Percentiles rank a stretch among this genome's conserved stretches.
Conservation (phyloP, 78 protist species). For the Emiliania huxleyi region DNA sequence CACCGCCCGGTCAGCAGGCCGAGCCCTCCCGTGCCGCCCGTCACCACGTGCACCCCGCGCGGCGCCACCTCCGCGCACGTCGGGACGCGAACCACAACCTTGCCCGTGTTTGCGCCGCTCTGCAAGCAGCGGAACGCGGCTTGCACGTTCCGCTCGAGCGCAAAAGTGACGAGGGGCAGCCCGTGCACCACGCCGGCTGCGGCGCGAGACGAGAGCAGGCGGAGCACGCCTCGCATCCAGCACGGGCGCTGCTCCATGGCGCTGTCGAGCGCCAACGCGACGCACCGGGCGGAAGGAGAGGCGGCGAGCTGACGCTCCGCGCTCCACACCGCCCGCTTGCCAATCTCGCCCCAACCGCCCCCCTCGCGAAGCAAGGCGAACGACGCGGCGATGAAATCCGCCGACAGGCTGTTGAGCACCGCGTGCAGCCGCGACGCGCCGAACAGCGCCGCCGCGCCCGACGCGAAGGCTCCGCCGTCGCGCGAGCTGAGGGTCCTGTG, state of each 20-base stretch:
- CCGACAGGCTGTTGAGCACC: constrained; percentile 28
- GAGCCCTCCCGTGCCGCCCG: constrained; percentile 40
- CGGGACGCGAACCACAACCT: neutral
- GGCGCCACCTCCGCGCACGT: neutral
- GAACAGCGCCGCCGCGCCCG: neutral
- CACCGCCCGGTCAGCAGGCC: neutral
- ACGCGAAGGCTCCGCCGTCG: neutral
- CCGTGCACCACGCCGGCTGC: neutral
- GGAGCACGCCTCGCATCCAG: neutral
- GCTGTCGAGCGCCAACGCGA: neutral
- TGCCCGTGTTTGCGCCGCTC: neutral
- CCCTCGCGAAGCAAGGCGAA: neutral
- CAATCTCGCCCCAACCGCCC: constrained; percentile 9
- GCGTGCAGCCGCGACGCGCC: neutral
- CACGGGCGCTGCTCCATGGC: neutral
- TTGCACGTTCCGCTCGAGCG: neutral
- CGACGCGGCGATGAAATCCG: neutral
- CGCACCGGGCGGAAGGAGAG: neutral
- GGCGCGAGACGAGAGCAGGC: neutral
- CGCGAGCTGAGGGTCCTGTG: neutral
- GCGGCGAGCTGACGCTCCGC: neutral
- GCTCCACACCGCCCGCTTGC: constrained; percentile 32
- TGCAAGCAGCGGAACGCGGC: neutral
- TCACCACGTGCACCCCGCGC: neutral
- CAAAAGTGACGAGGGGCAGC: neutral